Percentiles rank a stretch among this genome's conserved stretches.
phyloP scores from a whole-genome alignment of 805 yeast species.

The Schwanniomyces yamadae region DNA sequence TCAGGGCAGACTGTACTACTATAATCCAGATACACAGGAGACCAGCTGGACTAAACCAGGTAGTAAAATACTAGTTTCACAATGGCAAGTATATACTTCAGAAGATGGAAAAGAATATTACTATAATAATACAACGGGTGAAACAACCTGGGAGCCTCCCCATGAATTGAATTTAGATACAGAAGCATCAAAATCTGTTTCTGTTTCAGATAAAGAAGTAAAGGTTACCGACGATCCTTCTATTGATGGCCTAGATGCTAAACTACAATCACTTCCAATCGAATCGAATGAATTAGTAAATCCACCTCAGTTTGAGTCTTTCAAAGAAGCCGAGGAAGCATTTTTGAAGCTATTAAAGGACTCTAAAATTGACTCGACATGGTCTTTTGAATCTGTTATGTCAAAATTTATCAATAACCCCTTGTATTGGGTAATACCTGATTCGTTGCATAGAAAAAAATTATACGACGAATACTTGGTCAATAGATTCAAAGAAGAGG shows the following conservation, averaged over 20 bases:
- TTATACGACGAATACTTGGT: conserved; percentile 64
- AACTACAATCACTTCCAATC: conserved; percentile 21
- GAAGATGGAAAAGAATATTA: conserved; percentile 66
- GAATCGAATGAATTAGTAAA: conserved; percentile 22
- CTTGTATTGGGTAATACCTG: conserved; percentile 65
- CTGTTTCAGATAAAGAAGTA: background rate
- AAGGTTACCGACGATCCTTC: background rate
- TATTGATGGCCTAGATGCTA: conserved; percentile 14
- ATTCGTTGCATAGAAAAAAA: conserved; percentile 57
- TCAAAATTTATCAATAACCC: conserved; percentile 55
- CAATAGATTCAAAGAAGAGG: conserved; percentile 43
- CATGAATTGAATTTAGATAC: conserved; percentile 31
- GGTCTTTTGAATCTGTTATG: conserved; percentile 73
- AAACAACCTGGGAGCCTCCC: conserved; percentile 84
- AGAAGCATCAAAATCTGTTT: background rate
- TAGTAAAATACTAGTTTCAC: conserved; percentile 38
- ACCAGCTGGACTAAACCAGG: conserved; percentile 84
- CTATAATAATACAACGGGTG: conserved; percentile 60
- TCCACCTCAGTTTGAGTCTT: conserved; percentile 17
- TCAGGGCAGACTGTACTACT: conserved; percentile 71
- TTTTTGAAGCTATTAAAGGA: conserved; percentile 56
- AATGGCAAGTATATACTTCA: conserved; percentile 47
- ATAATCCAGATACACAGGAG: conserved; percentile 59
- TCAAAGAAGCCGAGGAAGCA: conserved; percentile 39
- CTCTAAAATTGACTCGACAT: conserved; percentile 62